phyloP scores from a whole-genome alignment of 164 flowering plant genomes.

The Paratinospora sagittata region DNA sequence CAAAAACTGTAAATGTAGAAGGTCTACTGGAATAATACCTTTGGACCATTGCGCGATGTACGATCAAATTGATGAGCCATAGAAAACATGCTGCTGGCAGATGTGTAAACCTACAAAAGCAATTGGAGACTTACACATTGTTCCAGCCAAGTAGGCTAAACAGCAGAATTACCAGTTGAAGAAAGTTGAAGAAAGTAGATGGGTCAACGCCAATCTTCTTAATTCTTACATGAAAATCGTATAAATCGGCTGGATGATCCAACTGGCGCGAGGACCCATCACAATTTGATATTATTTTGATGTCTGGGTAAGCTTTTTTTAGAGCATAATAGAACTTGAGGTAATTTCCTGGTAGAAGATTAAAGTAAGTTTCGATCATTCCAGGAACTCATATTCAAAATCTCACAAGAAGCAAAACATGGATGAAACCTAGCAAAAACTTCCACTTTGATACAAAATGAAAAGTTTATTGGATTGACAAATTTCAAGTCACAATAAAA shows the following conservation, averaged over 20 bases:
- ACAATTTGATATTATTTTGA: slow-evolving; percentile 79
- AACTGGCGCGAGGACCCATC: slow-evolving; percentile 63
- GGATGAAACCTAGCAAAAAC: neutral
- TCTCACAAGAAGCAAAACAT: neutral
- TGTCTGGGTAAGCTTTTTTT: slow-evolving; percentile 67
- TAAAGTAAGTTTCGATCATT: slow-evolving; percentile 6
- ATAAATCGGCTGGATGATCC: slow-evolving; percentile 90
- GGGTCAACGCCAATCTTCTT: slow-evolving; percentile 13
- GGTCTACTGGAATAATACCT: slow-evolving; percentile 37
- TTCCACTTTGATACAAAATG: neutral
- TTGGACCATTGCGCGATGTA: slow-evolving; percentile 69
- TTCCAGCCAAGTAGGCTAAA: neutral
- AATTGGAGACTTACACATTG: slow-evolving; percentile 12
- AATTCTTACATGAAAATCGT: slow-evolving; percentile 89
- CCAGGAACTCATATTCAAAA: too few relatives aligned
- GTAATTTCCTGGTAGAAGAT: slow-evolving; percentile 66
- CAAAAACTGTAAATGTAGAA: neutral
- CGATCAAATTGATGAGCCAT: slow-evolving; percentile 46
- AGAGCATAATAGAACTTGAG: slow-evolving; percentile 68
- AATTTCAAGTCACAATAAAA: neutral
- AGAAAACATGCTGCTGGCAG: slow-evolving; percentile 52
- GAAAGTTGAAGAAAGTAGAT: neutral
- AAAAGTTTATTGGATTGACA: neutral
- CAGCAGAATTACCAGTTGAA: neutral
- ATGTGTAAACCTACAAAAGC: slow-evolving; percentile 48